Conservation (phyloP, 2,329 filamentous ascomycete genomes). For the Drechslerella coelobrocha region DNA sequence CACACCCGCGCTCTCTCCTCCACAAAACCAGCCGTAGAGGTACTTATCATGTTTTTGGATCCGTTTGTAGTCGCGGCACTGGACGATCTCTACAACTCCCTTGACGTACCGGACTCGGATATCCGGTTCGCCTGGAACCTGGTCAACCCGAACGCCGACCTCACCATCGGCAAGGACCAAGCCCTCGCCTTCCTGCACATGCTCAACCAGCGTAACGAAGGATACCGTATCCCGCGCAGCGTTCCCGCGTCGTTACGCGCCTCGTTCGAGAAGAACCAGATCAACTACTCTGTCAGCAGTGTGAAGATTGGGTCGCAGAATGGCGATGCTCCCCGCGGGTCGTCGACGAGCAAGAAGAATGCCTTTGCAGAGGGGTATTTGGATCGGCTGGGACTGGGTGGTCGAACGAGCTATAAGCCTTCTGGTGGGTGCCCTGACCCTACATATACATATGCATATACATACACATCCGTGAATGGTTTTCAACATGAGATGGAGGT, state of each 20-base stretch:
- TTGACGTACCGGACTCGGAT: conserved; percentile 69
- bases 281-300: conserved; percentile 73
- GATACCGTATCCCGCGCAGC: conserved; percentile 87
- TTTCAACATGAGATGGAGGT: too few relatives aligned
- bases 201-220: conserved; percentile 92
- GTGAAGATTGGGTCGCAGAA: conserved; percentile 76
- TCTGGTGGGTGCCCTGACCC: conserved; percentile 60
- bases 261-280: conserved; percentile 93
- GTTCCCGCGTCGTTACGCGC: conserved; percentile 89
- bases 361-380: conserved; percentile 98
- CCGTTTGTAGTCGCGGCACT: conserved; percentile 71
- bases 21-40: not conserved
- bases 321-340: conserved; percentile 69
- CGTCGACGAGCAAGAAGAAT: conserved; percentile 84
- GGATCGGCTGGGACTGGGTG: conserved; percentile 78
- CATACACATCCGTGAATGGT: too few relatives aligned
- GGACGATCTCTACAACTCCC: conserved; percentile 78
- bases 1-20: conserved; percentile 7
- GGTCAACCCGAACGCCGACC: conserved; percentile 84
- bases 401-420: conserved; percentile 78
- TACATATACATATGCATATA: too few relatives aligned
- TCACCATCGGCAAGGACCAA: conserved; percentile 91
- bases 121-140: conserved; percentile 67
- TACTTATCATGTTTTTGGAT: not conserved
- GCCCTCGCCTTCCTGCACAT: conserved; percentile 95